A percentile compares a stretch with the other conserved stretches of the same genome.
Conservation (phyloP, 2,329 filamentous ascomycete species). For the Phaeosphaeriaceae sp. region DNA sequence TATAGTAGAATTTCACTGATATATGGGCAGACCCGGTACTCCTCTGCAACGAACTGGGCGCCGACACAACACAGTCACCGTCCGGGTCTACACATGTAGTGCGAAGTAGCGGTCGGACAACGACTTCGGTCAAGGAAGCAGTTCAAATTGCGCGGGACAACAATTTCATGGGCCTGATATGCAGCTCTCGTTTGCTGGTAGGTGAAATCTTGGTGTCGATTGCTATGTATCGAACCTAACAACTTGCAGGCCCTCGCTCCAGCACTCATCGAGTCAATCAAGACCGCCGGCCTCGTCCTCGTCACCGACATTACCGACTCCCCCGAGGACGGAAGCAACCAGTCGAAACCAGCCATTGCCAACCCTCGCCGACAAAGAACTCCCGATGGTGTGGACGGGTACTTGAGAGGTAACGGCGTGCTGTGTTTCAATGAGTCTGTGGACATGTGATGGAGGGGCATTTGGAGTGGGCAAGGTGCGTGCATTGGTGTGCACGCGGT, state of each 20-base stretch:
- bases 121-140: conserved; percentile 90
- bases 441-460: conserved; percentile 45
- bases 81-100: conserved; percentile 50
- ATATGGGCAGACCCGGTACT: conserved; percentile 76
- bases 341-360: conserved; percentile 51
- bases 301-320: conserved; percentile 83
- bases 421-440: conserved; percentile 93
- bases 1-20: conserved; percentile 15
- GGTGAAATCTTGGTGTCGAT: conserved; percentile 45
- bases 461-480: too few relatives aligned
- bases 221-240: too few relatives aligned
- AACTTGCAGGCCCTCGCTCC: conserved; percentile 83
- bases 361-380: conserved; percentile 54
- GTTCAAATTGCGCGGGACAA: conserved; percentile 93
- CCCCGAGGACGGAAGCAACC: conserved; percentile 42
- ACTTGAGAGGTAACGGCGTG: conserved; percentile 84
- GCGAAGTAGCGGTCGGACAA: conserved; percentile 71
- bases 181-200: conserved; percentile 85
- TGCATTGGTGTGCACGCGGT: too few relatives aligned
- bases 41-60: conserved; percentile 89
- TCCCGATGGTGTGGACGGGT: conserved; percentile 84
- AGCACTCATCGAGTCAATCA: conserved; percentile 89
- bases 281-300: conserved; percentile 89
- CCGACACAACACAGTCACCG: conserved; percentile 56
- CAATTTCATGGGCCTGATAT: conserved; percentile 97